These are phyloP conservation scores for Alloteropsis semialata DNA, from an alignment of 176 grass and related monocot genomes.

Conservation along the genomic window DNA sequence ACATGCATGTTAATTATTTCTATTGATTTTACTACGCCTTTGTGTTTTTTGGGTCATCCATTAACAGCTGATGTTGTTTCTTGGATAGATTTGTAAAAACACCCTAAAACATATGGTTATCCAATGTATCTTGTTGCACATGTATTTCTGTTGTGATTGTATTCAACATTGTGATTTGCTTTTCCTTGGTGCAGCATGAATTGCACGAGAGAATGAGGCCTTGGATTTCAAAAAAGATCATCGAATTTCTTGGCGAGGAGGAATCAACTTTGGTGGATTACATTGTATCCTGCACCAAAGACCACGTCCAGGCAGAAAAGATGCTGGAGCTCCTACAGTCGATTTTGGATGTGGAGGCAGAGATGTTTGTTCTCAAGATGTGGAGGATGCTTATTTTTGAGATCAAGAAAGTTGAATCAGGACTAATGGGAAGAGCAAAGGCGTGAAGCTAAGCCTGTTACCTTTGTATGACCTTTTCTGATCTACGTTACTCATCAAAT, in stretches of 20 bases:
- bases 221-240: constrained; percentile 98
- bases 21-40: neutral
- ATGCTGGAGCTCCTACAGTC: constrained; percentile 91
- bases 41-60: neutral
- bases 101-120: neutral
- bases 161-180: constrained; percentile 3
- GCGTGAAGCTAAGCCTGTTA: constrained; percentile 28
- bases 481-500: constrained; percentile 19
- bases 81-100: neutral
- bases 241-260: constrained; percentile 97
- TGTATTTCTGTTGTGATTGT: constrained; percentile 6
- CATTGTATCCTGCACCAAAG: constrained; percentile 91
- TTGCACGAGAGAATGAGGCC: constrained; percentile 97
- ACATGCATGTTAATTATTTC: constrained; percentile 12
- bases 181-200: constrained; percentile 58
- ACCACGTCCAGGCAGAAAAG: constrained; percentile 85
- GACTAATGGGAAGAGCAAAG: constrained; percentile 53
- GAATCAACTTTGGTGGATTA: constrained; percentile 98
- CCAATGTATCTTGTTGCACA: neutral
- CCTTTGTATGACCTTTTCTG: constrained; percentile 36
- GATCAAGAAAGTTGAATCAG: constrained; percentile 93
- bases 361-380: constrained; percentile 99
- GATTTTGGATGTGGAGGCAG: constrained; percentile 89
- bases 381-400: constrained; percentile 99
- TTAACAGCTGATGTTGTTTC: neutral